These are phyloP conservation scores for Saccharomyces hybrid DNA, from an alignment of 1,139 yeast genomes.

Conservation along the genomic window DNA sequence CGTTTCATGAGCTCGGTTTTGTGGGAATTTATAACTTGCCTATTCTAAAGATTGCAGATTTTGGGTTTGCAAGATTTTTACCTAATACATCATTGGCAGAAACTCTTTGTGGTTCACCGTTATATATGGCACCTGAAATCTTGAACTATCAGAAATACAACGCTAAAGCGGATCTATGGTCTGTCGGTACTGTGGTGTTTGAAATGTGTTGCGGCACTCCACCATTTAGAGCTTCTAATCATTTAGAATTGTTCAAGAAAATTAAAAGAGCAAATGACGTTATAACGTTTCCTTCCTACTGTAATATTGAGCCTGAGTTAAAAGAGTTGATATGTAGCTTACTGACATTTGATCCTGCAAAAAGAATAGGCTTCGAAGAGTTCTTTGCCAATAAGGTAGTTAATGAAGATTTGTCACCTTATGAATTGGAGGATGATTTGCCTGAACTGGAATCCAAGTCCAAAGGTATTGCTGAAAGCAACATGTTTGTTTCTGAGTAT, in stretches of 20 bases:
- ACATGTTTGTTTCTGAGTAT: constrained; percentile 78
- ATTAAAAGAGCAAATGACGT: constrained; percentile 76
- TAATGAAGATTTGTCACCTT: constrained; percentile 30
- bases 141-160: constrained; percentile 88
- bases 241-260: constrained; percentile 75
- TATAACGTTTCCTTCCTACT: constrained; percentile 63
- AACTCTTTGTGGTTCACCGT: constrained; percentile 92
- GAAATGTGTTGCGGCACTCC: constrained; percentile 95
- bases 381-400: constrained; percentile 56
- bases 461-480: constrained; percentile 53
- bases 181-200: constrained; percentile 90
- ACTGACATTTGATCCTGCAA: constrained; percentile 76
- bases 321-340: constrained; percentile 65
- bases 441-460: constrained; percentile 48
- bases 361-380: constrained; percentile 79
- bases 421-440: constrained; percentile 31
- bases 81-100: constrained; percentile 94
- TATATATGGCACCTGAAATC: constrained; percentile 98
- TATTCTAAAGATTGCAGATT: constrained; percentile 85
- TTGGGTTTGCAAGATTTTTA: constrained; percentile 91
- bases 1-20: constrained; percentile 48
- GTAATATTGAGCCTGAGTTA: constrained; percentile 41
- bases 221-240: constrained; percentile 89
- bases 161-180: constrained; percentile 96
- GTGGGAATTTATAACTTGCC: constrained; percentile 87